A percentile compares a stretch with the other conserved stretches of the same genome.
Evolutionary conservation across 305 asterid genomes (phyloP).

Genomic region (Fraxinus platypoda): DNA sequence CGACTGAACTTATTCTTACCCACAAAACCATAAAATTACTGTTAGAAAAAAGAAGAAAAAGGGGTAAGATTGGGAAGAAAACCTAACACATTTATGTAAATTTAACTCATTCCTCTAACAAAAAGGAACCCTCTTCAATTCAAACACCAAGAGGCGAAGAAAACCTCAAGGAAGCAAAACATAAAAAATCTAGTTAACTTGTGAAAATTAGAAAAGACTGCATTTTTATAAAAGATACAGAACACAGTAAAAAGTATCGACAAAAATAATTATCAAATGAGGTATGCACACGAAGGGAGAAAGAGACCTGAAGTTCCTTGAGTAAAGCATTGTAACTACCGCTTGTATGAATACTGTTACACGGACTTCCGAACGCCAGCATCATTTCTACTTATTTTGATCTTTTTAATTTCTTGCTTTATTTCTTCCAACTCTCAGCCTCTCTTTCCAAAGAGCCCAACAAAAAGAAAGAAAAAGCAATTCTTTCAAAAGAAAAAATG

Average conservation of each 20-base stretch:
- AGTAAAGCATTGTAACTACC: slow-evolving; percentile 60
- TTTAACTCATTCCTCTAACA: not conserved
- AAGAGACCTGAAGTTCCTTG: slow-evolving; percentile 74
- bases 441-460: slow-evolving; percentile 23
- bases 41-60: not conserved
- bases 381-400: slow-evolving; percentile 31
- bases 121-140: not conserved
- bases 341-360: slow-evolving; percentile 40
- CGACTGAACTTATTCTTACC: not conserved
- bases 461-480: not conserved
- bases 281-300: slow-evolving; percentile 12
- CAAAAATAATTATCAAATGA: not conserved
- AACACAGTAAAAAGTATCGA: not conserved
- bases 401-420: too few relatives aligned
- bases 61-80: not conserved
- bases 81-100: not conserved
- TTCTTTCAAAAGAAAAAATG: too few relatives aligned
- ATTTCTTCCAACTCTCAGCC: slow-evolving; percentile 5
- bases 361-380: slow-evolving; percentile 52
- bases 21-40: not conserved
- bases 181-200: not conserved
- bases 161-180: not conserved
- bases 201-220: not conserved
- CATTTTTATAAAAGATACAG: not conserved
- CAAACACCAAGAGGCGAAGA: slow-evolving; percentile 1